Evolutionary conservation across 1,284 basidiomycete genomes (phyloP).

Genomic region (Marasmius oreades): DNA sequence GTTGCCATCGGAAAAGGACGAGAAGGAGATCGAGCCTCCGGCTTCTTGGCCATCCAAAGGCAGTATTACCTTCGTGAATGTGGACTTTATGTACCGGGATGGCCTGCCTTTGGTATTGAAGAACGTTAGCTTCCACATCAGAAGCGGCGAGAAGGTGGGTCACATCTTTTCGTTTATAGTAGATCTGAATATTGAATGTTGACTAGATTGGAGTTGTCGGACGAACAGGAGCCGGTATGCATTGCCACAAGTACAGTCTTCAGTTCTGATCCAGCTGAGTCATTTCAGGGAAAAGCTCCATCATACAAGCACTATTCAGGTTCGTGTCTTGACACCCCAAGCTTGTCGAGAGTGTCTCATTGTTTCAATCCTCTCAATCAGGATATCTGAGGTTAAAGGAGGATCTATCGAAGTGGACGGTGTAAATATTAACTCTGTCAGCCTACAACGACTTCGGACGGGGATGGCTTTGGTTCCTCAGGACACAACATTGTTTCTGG

Average conservation of each 20-base stretch:
- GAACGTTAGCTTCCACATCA: constrained; percentile 58
- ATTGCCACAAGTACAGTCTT: not conserved
- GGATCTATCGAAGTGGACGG: constrained; percentile 76
- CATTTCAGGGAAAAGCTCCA: constrained; percentile 66
- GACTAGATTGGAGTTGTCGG: constrained; percentile 69
- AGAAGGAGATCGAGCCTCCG: constrained; percentile 44
- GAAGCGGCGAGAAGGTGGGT: constrained; percentile 67
- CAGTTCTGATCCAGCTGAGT: not conserved
- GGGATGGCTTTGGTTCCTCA: constrained; percentile 72
- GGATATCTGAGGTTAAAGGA: constrained; percentile 59
- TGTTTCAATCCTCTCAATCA: constrained; percentile 36
- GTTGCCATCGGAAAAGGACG: constrained; percentile 43
- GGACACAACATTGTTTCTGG: constrained; percentile 60
- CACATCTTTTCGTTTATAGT: not conserved
- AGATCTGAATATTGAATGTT: not conserved
- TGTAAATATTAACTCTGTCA: constrained; percentile 54
- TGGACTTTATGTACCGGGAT: constrained; percentile 64
- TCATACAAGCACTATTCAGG: constrained; percentile 74
- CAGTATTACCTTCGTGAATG: constrained; percentile 55
- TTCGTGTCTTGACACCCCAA: constrained; percentile 18
- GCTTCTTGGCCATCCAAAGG: constrained; percentile 67
- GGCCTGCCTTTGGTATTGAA: constrained; percentile 74
- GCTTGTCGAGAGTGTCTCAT: not conserved
- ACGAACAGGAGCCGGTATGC: constrained; percentile 61
- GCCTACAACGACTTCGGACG: constrained; percentile 53